Conservation (phyloP, 108 stramenopile species). For the Nannochloropsis salina region DNA sequence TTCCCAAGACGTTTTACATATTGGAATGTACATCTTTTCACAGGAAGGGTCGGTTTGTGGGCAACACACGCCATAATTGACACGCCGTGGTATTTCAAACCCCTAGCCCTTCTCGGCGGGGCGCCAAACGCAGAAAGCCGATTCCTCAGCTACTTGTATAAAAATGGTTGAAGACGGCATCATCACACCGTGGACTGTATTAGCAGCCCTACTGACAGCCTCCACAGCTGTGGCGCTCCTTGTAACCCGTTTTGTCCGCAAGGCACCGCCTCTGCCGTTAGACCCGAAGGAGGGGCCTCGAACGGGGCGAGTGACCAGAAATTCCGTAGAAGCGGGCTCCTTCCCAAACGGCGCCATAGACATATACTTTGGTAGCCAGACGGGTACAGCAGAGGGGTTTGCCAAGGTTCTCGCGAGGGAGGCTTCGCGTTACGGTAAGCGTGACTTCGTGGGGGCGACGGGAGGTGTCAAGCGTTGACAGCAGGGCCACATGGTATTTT, state of each 20-base stretch:
- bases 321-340: neutral
- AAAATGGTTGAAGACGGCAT: neutral
- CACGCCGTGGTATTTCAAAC: no score
- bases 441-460: neutral
- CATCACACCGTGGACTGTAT: neutral
- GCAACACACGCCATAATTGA: no score
- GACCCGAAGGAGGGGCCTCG: neutral
- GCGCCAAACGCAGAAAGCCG: no score
- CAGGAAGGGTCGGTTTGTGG: no score
- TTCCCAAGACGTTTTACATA: no score
- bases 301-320: slow-evolving; percentile 6
- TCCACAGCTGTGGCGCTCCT: slow-evolving; percentile 11
- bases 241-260: slow-evolving; percentile 3
- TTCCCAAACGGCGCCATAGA: slow-evolving; percentile 26
- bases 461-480: neutral
- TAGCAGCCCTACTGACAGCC: neutral
- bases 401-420: slow-evolving; percentile 74
- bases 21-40: no score
- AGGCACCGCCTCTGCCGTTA: slow-evolving; percentile 7
- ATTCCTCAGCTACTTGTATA: no score
- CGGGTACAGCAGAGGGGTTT: slow-evolving; percentile 95
- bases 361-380: slow-evolving; percentile 91
- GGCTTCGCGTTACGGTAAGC: slow-evolving; percentile 34
- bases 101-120: no score
- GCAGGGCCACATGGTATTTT: slow-evolving; percentile 14